Evolutionary conservation across 2,329 filamentous ascomycete genomes (phyloP).

Genomic region (Diaporthe sp.): DNA sequence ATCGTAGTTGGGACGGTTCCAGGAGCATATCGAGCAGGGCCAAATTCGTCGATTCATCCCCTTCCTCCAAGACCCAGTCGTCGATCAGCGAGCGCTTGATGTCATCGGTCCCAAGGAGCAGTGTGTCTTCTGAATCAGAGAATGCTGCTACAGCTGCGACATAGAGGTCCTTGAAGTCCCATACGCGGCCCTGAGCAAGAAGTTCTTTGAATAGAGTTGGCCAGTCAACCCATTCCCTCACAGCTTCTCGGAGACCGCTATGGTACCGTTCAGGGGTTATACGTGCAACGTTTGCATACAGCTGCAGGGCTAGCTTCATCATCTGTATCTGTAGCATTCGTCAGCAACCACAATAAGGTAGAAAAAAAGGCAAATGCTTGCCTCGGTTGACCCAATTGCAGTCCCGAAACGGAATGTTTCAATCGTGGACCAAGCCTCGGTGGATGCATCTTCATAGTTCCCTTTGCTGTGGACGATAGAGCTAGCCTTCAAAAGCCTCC

Average conservation of each 20-base stretch:
- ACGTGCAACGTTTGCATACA: neutral
- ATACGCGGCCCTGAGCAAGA: conserved; percentile 6
- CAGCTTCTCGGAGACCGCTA: neutral
- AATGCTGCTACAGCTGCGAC: neutral
- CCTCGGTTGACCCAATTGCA: conserved; percentile 5
- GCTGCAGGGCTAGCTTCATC: neutral
- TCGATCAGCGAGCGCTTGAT: neutral
- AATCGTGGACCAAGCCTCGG: neutral
- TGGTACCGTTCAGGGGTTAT: neutral
- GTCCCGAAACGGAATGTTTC: neutral
- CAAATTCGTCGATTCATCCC: conserved; percentile 1
- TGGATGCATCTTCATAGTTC: neutral
- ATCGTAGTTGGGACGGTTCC: neutral
- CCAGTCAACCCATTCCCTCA: neutral
- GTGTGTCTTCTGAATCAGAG: neutral
- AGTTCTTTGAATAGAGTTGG: neutral
- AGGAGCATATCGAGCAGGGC: neutral
- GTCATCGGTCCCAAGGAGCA: neutral
- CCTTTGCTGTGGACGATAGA: neutral
- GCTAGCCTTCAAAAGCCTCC: neutral
- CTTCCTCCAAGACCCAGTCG: neutral
- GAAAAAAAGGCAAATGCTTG: neutral
- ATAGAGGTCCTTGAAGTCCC: conserved; percentile 15
- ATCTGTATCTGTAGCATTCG: neutral
- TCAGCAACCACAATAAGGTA: neutral